A percentile compares a stretch with the other conserved stretches of the same genome.
These are phyloP conservation scores for Aspergillus mulundensis DNA, from an alignment of 495 filamentous ascomycete species.

Conservation along the genomic window DNA sequence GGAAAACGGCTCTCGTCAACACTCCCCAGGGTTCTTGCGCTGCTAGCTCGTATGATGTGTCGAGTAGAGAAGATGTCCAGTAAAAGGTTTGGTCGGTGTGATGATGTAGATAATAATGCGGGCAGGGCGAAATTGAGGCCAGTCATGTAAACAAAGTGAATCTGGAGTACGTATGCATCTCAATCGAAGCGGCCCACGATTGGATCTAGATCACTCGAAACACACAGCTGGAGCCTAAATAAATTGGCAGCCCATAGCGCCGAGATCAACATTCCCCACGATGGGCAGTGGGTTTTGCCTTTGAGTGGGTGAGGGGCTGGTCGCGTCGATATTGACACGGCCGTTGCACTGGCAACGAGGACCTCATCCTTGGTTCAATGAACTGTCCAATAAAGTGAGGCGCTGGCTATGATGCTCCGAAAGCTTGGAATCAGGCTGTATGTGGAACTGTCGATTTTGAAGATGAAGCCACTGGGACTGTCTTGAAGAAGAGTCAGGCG, in stretches of 20 bases:
- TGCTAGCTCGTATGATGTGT: not conserved
- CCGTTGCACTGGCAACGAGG: slow-evolving; percentile 22
- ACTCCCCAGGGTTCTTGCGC: not conserved
- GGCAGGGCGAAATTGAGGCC: not conserved
- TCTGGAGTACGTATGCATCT: slow-evolving; percentile 7
- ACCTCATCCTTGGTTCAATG: slow-evolving; percentile 10
- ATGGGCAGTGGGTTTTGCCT: slow-evolving; percentile 4
- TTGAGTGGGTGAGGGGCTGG: slow-evolving; percentile 14
- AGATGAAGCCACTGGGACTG: too few relatives aligned
- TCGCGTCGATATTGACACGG: slow-evolving; percentile 14
- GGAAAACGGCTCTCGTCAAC: not conserved
- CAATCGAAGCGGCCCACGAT: slow-evolving; percentile 6
- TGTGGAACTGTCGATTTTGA: too few relatives aligned
- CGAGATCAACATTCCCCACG: slow-evolving; percentile 9
- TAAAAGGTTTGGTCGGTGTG: not conserved
- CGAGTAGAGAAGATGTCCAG: not conserved
- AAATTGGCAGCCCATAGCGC: slow-evolving; percentile 10
- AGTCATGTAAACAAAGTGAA: slow-evolving; percentile 13
- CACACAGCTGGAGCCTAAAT: slow-evolving; percentile 7
- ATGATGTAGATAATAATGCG: not conserved
- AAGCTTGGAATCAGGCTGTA: not conserved
- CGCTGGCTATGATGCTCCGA: not conserved
- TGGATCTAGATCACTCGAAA: slow-evolving; percentile 14
- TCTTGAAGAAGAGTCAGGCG: too few relatives aligned
- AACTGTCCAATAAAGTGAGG: not conserved